Conservation (phyloP, 345 rosid species). For the Sisymbrium altissimum region DNA sequence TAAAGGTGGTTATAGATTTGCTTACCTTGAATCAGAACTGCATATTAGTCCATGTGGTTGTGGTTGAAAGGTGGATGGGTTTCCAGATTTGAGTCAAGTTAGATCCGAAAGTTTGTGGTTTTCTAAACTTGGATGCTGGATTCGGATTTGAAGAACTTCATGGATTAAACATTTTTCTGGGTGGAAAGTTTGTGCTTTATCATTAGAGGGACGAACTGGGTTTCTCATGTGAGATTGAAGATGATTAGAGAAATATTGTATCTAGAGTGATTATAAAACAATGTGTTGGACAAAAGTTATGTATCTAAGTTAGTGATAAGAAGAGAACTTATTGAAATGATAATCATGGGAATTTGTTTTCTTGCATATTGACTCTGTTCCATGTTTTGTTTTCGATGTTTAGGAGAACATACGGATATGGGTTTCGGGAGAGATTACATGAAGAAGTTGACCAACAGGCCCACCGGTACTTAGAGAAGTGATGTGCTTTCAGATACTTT, state of each 20-base stretch:
- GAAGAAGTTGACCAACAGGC: conserved; percentile 15
- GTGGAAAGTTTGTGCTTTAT: neutral
- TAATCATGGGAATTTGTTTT: conserved; percentile 5
- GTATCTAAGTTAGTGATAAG: neutral
- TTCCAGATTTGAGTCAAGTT: conserved; percentile 22
- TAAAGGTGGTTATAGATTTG: neutral
- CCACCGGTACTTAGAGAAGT: conserved; percentile 21
- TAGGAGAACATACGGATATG: conserved; percentile 8
- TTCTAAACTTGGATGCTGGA: conserved; percentile 1
- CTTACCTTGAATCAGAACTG: neutral
- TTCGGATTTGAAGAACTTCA: conserved; percentile 3
- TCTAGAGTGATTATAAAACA: no score
- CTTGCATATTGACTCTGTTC: conserved; percentile 22
- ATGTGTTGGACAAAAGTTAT: neutral
- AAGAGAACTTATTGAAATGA: neutral
- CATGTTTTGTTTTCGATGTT: conserved; percentile 17
- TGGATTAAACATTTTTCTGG: neutral
- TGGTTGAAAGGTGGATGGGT: conserved; percentile 15
- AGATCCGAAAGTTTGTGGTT: conserved; percentile 21
- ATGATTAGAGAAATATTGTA: neutral
- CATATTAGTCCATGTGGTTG: neutral
- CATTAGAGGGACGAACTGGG: neutral
- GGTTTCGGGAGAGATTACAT: neutral
- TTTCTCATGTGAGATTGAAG: conserved; percentile 8
- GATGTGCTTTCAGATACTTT: conserved; percentile 32